Evolutionary conservation across 2,329 filamentous ascomycete genomes (phyloP).

Genomic region (Talaromyces sp.): DNA sequence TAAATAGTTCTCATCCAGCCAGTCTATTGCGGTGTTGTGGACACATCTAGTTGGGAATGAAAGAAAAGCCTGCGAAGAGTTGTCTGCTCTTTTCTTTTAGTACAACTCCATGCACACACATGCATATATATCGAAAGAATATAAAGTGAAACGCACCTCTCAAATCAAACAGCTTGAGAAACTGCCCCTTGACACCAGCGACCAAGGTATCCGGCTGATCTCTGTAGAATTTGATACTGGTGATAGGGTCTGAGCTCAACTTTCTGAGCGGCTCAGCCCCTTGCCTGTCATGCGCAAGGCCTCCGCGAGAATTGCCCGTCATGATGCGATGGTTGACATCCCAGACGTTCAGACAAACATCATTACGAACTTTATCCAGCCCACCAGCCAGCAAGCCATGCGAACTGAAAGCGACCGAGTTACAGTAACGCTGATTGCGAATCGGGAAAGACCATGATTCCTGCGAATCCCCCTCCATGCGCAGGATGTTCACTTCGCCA

Average conservation of each 20-base stretch:
- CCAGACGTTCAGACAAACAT: constrained; percentile 62
- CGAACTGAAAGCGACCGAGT: constrained; percentile 58
- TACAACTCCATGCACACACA: constrained; percentile 4
- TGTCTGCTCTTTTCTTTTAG: constrained; percentile 22
- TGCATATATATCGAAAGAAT: not conserved
- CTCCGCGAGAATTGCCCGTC: constrained; percentile 28
- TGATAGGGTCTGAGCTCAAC: constrained; percentile 58
- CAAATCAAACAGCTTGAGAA: constrained; percentile 59
- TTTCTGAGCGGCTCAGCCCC: constrained; percentile 52
- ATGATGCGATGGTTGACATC: constrained; percentile 51
- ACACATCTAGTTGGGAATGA: constrained; percentile 56
- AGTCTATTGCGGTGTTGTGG: constrained; percentile 61
- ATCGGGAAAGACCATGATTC: constrained; percentile 51
- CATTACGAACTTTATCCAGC: constrained; percentile 59
- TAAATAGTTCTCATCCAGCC: constrained; percentile 62
- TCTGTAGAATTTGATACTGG: constrained; percentile 61
- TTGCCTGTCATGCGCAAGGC: constrained; percentile 23
- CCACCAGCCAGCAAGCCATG: constrained; percentile 57
- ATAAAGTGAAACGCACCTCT: constrained; percentile 42
- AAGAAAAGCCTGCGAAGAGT: constrained; percentile 37
- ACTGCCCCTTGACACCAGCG: constrained; percentile 57
- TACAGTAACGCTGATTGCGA: constrained; percentile 60
- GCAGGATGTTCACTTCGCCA: constrained; percentile 57
- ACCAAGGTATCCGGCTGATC: constrained; percentile 58
- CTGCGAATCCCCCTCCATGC: constrained; percentile 49